phyloP scores from a whole-genome alignment of 768 basidiomycete genomes.

The Auricularia heimuer region DNA sequence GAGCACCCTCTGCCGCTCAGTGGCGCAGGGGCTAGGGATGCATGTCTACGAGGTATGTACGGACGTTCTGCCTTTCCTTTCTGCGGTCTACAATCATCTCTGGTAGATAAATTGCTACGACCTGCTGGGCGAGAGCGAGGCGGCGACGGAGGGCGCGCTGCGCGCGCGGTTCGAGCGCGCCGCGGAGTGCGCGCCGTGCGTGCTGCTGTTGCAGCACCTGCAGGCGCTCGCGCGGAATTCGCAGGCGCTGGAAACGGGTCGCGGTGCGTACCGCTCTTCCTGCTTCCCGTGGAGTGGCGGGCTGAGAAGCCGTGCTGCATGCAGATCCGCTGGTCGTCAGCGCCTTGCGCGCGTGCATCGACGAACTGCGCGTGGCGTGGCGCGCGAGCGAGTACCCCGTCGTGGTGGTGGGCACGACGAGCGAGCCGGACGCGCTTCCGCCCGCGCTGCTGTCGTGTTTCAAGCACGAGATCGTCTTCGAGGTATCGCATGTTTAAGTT shows the following conservation, averaged over 20 bases:
- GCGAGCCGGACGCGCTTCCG: constrained; percentile 56
- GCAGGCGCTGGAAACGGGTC: constrained; percentile 52
- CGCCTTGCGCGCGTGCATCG: constrained; percentile 53
- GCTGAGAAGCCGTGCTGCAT: background rate
- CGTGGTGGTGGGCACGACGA: constrained; percentile 64
- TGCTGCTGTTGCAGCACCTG: constrained; percentile 68
- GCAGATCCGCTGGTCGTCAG: constrained; percentile 50
- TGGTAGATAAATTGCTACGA: constrained; percentile 78
- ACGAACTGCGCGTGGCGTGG: constrained; percentile 46
- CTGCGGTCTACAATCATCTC: background rate
- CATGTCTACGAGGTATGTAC: constrained; percentile 7
- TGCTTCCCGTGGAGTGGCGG: no score
- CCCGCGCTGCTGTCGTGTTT: constrained; percentile 56
- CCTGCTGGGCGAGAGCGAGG: constrained; percentile 65
- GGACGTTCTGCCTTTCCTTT: background rate
- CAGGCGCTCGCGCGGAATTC: constrained; percentile 70
- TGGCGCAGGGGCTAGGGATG: constrained; percentile 17
- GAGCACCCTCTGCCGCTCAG: constrained; percentile 41
- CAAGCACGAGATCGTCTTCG: constrained; percentile 74
- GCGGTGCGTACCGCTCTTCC: constrained; percentile 37
- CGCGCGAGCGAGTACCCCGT: constrained; percentile 58
- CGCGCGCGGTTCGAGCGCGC: constrained; percentile 71
- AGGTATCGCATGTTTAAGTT: constrained; percentile 33
- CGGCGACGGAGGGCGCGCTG: constrained; percentile 64
- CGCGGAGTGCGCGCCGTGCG: constrained; percentile 67